Evolutionary conservation across 179 eudicot genomes (phyloP).

Genomic region (Patellifolia procumbens): DNA sequence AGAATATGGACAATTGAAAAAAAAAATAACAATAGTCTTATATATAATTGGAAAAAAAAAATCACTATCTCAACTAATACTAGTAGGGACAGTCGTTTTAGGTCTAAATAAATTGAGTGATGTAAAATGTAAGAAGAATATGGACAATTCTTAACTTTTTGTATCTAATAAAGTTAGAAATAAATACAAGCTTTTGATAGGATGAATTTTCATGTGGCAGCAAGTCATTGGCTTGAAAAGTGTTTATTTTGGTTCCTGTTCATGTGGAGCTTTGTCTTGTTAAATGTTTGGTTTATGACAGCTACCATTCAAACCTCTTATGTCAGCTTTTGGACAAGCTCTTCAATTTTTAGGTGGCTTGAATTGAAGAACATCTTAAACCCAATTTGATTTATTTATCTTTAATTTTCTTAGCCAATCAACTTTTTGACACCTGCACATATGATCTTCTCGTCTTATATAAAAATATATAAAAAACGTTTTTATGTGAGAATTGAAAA

Average conservation of each 20-base stretch:
- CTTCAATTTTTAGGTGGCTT: conserved; percentile 11
- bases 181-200: neutral
- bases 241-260: neutral
- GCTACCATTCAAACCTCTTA: neutral
- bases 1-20: no score
- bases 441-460: neutral
- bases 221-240: neutral
- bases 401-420: conserved; percentile 14
- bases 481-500: no score
- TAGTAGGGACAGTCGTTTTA: neutral
- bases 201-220: neutral
- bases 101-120: conserved; percentile 9
- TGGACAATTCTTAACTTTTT: conserved; percentile 34
- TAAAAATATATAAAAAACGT: no score
- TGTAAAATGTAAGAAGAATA: conserved; percentile 11
- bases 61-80: neutral
- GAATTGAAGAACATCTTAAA: neutral
- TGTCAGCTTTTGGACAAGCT: conserved; percentile 22
- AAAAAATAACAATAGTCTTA: no score
- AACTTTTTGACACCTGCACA: conserved; percentile 11
- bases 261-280: conserved; percentile 7
- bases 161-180: conserved; percentile 2
- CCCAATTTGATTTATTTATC: neutral
- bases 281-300: neutral
- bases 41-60: neutral